Conservation (phyloP, 805 yeast species). For the Yarrowia sp. region DNA sequence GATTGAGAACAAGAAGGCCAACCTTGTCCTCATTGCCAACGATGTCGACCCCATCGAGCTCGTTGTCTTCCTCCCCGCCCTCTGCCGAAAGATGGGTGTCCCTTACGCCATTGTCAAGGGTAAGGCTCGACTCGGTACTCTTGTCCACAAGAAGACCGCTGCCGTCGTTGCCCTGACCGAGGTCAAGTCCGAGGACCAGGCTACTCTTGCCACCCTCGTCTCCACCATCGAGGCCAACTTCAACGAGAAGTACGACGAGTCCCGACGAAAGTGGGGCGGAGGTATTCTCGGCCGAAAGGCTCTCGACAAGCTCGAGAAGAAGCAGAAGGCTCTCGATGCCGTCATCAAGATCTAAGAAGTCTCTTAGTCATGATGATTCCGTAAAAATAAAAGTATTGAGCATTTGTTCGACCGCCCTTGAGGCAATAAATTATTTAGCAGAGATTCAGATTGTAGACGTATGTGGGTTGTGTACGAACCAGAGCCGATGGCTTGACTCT, state of each 20-base stretch:
- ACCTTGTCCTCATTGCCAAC: slow-evolving; percentile 94
- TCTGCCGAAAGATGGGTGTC: slow-evolving; percentile 98
- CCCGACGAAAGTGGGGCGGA: slow-evolving; percentile 99
- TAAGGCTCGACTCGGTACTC: slow-evolving; percentile 96
- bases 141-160: slow-evolving; percentile 96
- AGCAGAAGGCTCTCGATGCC: slow-evolving; percentile 52
- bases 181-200: slow-evolving; percentile 90
- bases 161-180: slow-evolving; percentile 97
- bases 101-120: slow-evolving; percentile 99
- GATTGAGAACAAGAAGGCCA: slow-evolving; percentile 97
- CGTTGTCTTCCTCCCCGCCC: slow-evolving; percentile 96
- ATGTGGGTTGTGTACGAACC: too few relatives aligned
- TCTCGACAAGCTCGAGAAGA: slow-evolving; percentile 76
- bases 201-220: slow-evolving; percentile 87
- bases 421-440: slow-evolving; percentile 16
- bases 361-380: background rate
- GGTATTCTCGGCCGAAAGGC: slow-evolving; percentile 97
- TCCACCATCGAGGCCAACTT: slow-evolving; percentile 93
- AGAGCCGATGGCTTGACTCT: too few relatives aligned
- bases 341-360: slow-evolving; percentile 38
- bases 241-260: slow-evolving; percentile 88
- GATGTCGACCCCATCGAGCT: slow-evolving; percentile 99
- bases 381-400: slow-evolving; percentile 25
- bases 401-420: background rate
- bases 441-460: background rate